phyloP scores from a whole-genome alignment of 345 rosid genomes.

The Sisymbrium altissimum region DNA sequence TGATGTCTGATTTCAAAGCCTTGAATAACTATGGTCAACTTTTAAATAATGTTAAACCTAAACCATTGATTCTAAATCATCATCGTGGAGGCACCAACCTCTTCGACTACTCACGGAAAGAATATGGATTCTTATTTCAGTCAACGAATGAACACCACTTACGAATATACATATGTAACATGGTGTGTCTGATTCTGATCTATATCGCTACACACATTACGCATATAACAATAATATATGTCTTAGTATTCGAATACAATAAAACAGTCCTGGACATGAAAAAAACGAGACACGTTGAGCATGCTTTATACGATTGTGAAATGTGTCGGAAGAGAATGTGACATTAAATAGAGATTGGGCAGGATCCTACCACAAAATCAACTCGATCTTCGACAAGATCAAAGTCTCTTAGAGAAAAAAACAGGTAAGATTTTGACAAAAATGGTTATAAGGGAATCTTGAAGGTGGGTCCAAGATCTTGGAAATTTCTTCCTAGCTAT shows the following conservation, averaged over 20 bases:
- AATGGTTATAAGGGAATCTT: slow-evolving; percentile 15
- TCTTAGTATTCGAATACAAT: background rate
- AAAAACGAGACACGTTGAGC: slow-evolving; percentile 20
- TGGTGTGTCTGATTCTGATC: background rate
- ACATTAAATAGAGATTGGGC: slow-evolving; percentile 19
- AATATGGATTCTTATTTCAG: background rate
- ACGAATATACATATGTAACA: background rate
- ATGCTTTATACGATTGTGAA: slow-evolving; percentile 29
- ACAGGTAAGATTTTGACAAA: slow-evolving; percentile 30
- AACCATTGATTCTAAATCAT: background rate
- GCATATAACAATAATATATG: background rate
- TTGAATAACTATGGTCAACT: background rate
- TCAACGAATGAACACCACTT: slow-evolving; percentile 3
- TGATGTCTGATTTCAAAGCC: background rate
- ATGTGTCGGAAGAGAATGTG: slow-evolving; percentile 26
- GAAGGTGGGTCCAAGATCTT: slow-evolving; percentile 35
- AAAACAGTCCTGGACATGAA: slow-evolving; percentile 7
- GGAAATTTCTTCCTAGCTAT: slow-evolving; percentile 27
- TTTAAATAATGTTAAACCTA: background rate
- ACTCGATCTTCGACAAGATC: slow-evolving; percentile 32
- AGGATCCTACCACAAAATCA: slow-evolving; percentile 21
- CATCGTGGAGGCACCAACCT: background rate
- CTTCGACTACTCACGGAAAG: background rate
- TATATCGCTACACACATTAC: background rate
- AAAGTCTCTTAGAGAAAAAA: slow-evolving; percentile 24